Evolutionary conservation across 2,329 filamentous ascomycete genomes (phyloP).

Genomic region (Geosmithia morbida): DNA sequence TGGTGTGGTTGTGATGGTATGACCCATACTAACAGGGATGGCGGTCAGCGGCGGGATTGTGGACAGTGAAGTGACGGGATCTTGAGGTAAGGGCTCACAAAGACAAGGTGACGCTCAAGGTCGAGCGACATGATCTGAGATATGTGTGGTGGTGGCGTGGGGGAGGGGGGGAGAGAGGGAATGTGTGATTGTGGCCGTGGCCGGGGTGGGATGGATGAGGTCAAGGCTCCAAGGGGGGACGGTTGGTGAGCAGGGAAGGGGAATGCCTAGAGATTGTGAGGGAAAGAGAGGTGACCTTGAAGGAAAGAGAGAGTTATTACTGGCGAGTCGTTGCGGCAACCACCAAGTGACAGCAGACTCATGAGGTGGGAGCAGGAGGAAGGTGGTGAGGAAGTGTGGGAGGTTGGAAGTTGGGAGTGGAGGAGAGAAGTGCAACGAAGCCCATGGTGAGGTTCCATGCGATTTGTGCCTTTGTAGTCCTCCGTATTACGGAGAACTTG

Average conservation of each 20-base stretch:
- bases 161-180: too few relatives aligned
- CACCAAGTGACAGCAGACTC: not conserved
- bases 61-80: not conserved
- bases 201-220: not conserved
- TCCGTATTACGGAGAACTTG: too few relatives aligned
- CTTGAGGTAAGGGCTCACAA: slow-evolving; percentile 39
- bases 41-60: not conserved
- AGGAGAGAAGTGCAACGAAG: not conserved
- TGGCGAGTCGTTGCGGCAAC: not conserved
- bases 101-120: slow-evolving; percentile 68
- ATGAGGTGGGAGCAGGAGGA: not conserved
- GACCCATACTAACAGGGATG: slow-evolving; percentile 54
- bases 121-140: slow-evolving; percentile 47
- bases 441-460: not conserved
- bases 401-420: not conserved
- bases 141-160: not conserved
- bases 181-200: not conserved
- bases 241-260: not conserved
- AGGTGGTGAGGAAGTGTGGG: not conserved
- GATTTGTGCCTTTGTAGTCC: not conserved
- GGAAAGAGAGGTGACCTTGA: not conserved
- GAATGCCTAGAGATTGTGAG: not conserved
- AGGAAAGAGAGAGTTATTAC: not conserved
- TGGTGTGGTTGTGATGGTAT: slow-evolving; percentile 67
- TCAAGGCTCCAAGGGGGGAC: not conserved